Conservation (phyloP, 2,329 filamentous ascomycete species). For the Neocatenulostroma microsporum region DNA sequence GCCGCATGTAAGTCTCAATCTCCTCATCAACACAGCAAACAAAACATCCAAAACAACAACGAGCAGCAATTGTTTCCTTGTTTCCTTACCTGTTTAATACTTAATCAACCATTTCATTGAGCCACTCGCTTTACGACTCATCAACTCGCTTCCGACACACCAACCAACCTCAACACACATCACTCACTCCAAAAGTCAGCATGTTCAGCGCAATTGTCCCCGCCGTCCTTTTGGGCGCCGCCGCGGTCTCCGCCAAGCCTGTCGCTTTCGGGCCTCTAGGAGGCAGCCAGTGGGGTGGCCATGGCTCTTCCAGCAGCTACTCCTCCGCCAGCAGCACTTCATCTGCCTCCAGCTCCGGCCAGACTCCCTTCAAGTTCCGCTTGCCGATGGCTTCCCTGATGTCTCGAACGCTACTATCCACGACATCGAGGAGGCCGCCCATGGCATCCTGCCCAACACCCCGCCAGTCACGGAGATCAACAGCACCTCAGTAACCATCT, state of each 20-base stretch:
- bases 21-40: no score
- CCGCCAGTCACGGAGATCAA: constrained; percentile 47
- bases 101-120: not conserved
- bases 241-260: constrained; percentile 1
- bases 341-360: constrained; percentile 2
- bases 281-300: not conserved
- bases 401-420: constrained; percentile 44
- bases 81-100: constrained; percentile 1
- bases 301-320: not conserved
- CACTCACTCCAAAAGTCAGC: not conserved
- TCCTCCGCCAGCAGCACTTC: not conserved
- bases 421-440: constrained; percentile 49
- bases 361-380: constrained; percentile 29
- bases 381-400: constrained; percentile 53
- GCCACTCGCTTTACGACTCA: no score
- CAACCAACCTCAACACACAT: not conserved
- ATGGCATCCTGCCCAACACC: constrained; percentile 54
- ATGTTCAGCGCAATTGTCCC: not conserved
- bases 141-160: no score
- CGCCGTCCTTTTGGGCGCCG: constrained; percentile 3
- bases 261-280: not conserved
- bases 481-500: constrained; percentile 42
- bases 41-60: not conserved
- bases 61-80: not conserved
- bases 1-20: no score